Evolutionary conservation across 306 rosid genomes (phyloP).

Genomic region (Quercus bicolor): DNA sequence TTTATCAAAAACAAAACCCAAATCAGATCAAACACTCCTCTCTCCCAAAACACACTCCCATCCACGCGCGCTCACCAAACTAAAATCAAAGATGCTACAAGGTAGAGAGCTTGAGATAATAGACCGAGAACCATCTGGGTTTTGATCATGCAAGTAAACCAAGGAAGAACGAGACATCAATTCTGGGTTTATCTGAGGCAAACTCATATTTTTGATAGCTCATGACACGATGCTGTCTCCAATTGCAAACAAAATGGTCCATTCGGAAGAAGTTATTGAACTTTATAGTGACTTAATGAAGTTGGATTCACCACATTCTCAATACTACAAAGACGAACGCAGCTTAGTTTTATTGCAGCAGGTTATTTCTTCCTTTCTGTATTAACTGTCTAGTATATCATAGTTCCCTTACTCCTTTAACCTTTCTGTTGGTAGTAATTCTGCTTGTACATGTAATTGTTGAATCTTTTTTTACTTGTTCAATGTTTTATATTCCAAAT

Average conservation of each 20-base stretch:
- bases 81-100: too few species aligned
- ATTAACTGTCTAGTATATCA: slow-evolving; percentile 13
- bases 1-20: too few species aligned
- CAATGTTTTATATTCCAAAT: not conserved
- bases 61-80: too few species aligned
- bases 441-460: not conserved
- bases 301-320: slow-evolving; percentile 59
- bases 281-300: slow-evolving; percentile 62
- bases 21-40: too few species aligned
- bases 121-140: too few species aligned
- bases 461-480: not conserved
- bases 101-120: too few species aligned
- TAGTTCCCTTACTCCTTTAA: slow-evolving; percentile 2
- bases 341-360: slow-evolving; percentile 43
- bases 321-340: slow-evolving; percentile 58
- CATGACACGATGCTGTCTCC: slow-evolving; percentile 48
- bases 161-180: too few species aligned
- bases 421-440: slow-evolving; percentile 2
- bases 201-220: slow-evolving; percentile 37
- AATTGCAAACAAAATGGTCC: slow-evolving; percentile 32
- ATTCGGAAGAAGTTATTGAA: slow-evolving; percentile 58
- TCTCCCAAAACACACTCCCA: too few species aligned
- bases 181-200: too few species aligned
- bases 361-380: slow-evolving; percentile 30
- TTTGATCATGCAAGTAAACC: too few species aligned